Evolutionary conservation across 306 rosid genomes (phyloP).

Genomic region (Cucurbita pepo): DNA sequence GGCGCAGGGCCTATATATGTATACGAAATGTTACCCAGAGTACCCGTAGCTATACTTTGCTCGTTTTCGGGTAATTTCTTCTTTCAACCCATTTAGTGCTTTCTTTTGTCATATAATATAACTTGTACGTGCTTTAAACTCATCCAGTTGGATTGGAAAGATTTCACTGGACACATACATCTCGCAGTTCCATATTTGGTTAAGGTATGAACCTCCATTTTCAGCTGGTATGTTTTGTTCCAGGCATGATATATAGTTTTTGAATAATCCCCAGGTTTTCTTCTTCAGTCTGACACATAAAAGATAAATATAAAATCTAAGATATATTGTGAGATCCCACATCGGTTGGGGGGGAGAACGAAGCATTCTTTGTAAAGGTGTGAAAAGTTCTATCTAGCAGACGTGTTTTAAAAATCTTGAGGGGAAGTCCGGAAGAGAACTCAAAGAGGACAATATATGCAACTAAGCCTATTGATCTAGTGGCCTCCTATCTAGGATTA

Average conservation of each 20-base stretch:
- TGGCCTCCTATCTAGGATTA: too few species aligned
- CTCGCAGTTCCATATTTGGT: conserved; percentile 92
- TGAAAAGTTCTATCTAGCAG: too few species aligned
- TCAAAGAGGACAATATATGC: too few species aligned
- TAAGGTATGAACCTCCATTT: conserved; percentile 41
- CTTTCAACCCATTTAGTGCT: not conserved
- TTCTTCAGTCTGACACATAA: too few species aligned
- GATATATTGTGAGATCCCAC: too few species aligned
- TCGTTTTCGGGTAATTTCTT: conserved; percentile 66
- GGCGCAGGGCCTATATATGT: conserved; percentile 64
- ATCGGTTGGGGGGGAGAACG: too few species aligned
- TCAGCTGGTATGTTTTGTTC: not conserved
- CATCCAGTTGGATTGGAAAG: conserved; percentile 92
- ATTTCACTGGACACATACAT: conserved; percentile 89
- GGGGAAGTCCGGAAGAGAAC: too few species aligned
- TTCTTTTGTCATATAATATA: not conserved
- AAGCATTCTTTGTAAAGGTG: too few species aligned
- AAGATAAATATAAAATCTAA: too few species aligned
- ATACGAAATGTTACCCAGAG: conserved; percentile 79
- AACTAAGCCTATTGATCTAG: too few species aligned
- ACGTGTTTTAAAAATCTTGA: too few species aligned
- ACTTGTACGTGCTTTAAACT: not conserved
- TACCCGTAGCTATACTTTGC: conserved; percentile 59
- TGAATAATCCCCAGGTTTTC: too few species aligned
- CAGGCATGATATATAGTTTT: not conserved